A percentile compares a stretch with the other conserved stretches of the same genome.
Evolutionary conservation across 179 eudicot species (phyloP).

Genomic region (Heliamphora ciliata): DNA sequence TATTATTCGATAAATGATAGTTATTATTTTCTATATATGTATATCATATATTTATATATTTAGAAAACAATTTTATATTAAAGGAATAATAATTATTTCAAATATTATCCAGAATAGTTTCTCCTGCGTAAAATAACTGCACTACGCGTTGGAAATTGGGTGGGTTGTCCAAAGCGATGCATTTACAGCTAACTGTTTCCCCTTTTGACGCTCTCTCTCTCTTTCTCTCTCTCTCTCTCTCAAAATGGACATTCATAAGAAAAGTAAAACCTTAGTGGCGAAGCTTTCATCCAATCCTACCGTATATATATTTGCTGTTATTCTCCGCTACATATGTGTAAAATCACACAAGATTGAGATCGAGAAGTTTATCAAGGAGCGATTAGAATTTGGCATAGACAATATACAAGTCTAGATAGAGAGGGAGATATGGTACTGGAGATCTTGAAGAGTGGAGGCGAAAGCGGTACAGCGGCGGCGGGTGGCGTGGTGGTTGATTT

Average conservation of each 20-base stretch:
- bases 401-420: not conserved
- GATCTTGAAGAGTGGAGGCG: not conserved
- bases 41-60: too few relatives aligned
- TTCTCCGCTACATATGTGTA: not conserved
- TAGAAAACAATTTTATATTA: too few relatives aligned
- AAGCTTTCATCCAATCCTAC: slow-evolving; percentile 1
- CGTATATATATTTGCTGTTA: not conserved
- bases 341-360: too few relatives aligned
- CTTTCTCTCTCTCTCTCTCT: not conserved
- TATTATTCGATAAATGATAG: too few relatives aligned
- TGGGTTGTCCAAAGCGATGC: too few relatives aligned
- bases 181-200: not conserved
- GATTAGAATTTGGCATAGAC: not conserved
- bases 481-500: not conserved
- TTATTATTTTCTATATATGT: too few relatives aligned
- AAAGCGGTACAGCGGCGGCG: not conserved
- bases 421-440: not conserved
- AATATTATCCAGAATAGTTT: too few relatives aligned
- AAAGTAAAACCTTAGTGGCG: slow-evolving; percentile 1
- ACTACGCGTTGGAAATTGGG: too few relatives aligned
- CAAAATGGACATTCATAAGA: not conserved
- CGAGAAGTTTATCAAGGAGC: not conserved
- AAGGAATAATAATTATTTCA: too few relatives aligned
- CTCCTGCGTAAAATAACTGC: too few relatives aligned
- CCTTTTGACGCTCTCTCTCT: not conserved